phyloP scores from a whole-genome alignment of 2,329 filamentous ascomycete species.

The Paramyrothecium roridum region DNA sequence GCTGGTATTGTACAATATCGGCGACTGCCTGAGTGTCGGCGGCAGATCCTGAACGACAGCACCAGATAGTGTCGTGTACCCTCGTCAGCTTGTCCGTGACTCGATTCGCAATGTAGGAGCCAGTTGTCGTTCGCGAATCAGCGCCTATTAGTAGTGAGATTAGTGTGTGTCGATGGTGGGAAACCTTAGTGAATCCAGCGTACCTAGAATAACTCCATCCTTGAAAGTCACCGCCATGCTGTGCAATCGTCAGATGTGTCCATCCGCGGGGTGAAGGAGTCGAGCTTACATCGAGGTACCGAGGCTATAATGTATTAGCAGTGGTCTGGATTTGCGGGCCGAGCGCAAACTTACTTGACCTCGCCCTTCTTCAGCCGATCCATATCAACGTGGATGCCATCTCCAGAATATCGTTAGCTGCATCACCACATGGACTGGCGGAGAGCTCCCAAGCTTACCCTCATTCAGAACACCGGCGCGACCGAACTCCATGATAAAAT shows the following conservation, averaged over 20 bases:
- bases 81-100: conserved; percentile 99
- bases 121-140: conserved; percentile 95
- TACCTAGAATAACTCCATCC: conserved; percentile 90
- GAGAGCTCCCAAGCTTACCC: conserved; percentile 41
- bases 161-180: background rate
- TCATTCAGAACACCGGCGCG: conserved; percentile 61
- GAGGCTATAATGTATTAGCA: conserved; percentile 57
- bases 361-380: conserved; percentile 97
- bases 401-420: conserved; percentile 43
- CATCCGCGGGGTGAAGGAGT: background rate
- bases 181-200: conserved; percentile 14
- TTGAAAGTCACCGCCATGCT: conserved; percentile 99
- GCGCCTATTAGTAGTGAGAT: conserved; percentile 54
- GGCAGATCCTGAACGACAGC: conserved; percentile 94
- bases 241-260: conserved; percentile 17
- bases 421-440: conserved; percentile 8
- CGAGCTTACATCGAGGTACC: conserved; percentile 88
- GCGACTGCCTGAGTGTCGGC: conserved; percentile 97
- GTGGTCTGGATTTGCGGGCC: background rate
- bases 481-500: conserved; percentile 57
- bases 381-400: conserved; percentile 99
- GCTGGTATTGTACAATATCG: conserved; percentile 95
- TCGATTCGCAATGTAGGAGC: conserved; percentile 97
- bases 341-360: conserved; percentile 74
- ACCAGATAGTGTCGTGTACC: conserved; percentile 99